Percentiles rank a stretch among this genome's conserved stretches.
phyloP scores from a whole-genome alignment of 345 rosid genomes.

The Acer negundo region DNA sequence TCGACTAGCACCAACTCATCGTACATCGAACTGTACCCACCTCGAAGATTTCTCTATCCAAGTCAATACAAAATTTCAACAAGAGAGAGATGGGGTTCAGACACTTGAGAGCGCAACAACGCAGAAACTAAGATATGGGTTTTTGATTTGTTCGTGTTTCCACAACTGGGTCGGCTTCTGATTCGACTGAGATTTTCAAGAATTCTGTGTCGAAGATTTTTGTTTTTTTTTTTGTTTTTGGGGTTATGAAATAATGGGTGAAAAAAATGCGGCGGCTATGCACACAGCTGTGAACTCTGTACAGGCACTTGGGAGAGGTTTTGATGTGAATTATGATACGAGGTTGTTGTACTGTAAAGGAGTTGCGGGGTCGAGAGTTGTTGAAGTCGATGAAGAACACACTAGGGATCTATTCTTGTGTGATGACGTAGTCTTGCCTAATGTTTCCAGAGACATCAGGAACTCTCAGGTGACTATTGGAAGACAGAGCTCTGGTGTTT shows the following conservation, averaged over 20 bases:
- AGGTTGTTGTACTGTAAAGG: conserved; percentile 79
- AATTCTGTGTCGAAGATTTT: neutral
- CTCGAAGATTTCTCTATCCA: neutral
- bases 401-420: conserved; percentile 46
- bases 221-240: neutral
- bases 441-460: conserved; percentile 58
- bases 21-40: conserved; percentile 1
- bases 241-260: conserved; percentile 40
- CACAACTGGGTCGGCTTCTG: conserved; percentile 9
- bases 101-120: neutral
- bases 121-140: neutral
- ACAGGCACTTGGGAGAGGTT: conserved; percentile 72
- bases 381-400: conserved; percentile 60
- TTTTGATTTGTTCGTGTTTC: conserved; percentile 8
- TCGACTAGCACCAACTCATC: neutral
- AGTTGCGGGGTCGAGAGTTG: conserved; percentile 48
- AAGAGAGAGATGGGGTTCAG: neutral
- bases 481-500: conserved; percentile 55
- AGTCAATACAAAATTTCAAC: neutral
- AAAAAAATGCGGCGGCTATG: conserved; percentile 46
- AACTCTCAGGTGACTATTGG: conserved; percentile 33
- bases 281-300: conserved; percentile 64
- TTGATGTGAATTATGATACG: conserved; percentile 70
- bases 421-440: conserved; percentile 39
- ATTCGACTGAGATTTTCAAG: conserved; percentile 8